Conservation (phyloP, 2,329 filamentous ascomycete species). For the Penicillium digitatum region DNA sequence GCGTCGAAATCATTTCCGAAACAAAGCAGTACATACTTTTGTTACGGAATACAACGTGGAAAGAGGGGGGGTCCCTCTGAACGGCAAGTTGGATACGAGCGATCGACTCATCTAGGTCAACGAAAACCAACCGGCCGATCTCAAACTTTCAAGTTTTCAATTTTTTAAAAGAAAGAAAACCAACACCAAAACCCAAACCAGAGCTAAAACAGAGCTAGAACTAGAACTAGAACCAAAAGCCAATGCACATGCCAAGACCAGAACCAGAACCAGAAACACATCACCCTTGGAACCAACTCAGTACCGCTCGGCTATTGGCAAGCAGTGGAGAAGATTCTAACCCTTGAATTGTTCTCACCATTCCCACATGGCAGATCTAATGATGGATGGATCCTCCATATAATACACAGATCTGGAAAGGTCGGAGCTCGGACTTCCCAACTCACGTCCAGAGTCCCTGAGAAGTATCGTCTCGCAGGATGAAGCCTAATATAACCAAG, state of each 20-base stretch:
- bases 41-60: neutral
- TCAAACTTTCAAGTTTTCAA: slow-evolving; percentile 6
- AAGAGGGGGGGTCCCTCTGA: neutral
- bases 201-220: no score
- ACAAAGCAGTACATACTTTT: neutral
- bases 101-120: slow-evolving; percentile 13
- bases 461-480: neutral
- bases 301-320: slow-evolving; percentile 1
- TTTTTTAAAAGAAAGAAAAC: neutral
- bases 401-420: neutral
- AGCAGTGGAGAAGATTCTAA: neutral
- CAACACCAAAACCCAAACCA: neutral
- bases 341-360: neutral
- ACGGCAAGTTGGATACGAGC: slow-evolving; percentile 17
- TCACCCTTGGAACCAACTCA: neutral
- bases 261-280: neutral
- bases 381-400: no score
- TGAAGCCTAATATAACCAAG: neutral
- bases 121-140: no score
- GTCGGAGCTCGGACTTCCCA: neutral
- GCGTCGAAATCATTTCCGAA: neutral
- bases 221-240: neutral
- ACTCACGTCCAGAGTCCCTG: neutral
- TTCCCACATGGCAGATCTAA: slow-evolving; percentile 1
- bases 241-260: no score